Conservation (phyloP, 2,329 filamentous ascomycete genomes). For the Claviceps lovelessii region DNA sequence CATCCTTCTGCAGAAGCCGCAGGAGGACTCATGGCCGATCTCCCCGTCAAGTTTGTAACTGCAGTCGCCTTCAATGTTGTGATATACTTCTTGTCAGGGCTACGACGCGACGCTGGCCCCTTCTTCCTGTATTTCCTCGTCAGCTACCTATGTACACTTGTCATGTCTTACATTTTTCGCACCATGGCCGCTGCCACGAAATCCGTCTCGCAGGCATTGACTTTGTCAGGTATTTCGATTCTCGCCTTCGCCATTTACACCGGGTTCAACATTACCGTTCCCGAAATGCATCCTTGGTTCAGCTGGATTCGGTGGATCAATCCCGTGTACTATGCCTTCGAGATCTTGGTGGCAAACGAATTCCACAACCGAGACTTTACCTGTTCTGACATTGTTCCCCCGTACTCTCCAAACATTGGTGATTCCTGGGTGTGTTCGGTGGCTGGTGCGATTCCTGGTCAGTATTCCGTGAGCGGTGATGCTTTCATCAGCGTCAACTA, state of each 20-base stretch:
- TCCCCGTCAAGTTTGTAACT: slow-evolving; percentile 42
- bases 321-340: slow-evolving; percentile 60
- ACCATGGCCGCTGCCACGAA: slow-evolving; percentile 57
- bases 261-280: slow-evolving; percentile 37
- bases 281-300: slow-evolving; percentile 57
- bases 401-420: slow-evolving; percentile 28
- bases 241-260: slow-evolving; percentile 47
- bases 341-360: slow-evolving; percentile 60
- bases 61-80: slow-evolving; percentile 38
- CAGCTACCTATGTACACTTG: slow-evolving; percentile 51
- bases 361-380: slow-evolving; percentile 43
- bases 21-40: slow-evolving; percentile 38
- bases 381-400: slow-evolving; percentile 38
- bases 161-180: slow-evolving; percentile 65
- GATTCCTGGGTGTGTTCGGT: slow-evolving; percentile 38
- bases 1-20: slow-evolving; percentile 39
- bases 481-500: slow-evolving; percentile 43
- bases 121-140: slow-evolving; percentile 70
- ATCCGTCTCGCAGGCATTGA: slow-evolving; percentile 46
- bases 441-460: slow-evolving; percentile 40
- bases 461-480: slow-evolving; percentile 43
- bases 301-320: slow-evolving; percentile 65
- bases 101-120: slow-evolving; percentile 42
- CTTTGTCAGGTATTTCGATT: slow-evolving; percentile 37
- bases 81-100: slow-evolving; percentile 41